Conservation (phyloP, 75 land plant genomes). For the Selaginella tamariscina region DNA sequence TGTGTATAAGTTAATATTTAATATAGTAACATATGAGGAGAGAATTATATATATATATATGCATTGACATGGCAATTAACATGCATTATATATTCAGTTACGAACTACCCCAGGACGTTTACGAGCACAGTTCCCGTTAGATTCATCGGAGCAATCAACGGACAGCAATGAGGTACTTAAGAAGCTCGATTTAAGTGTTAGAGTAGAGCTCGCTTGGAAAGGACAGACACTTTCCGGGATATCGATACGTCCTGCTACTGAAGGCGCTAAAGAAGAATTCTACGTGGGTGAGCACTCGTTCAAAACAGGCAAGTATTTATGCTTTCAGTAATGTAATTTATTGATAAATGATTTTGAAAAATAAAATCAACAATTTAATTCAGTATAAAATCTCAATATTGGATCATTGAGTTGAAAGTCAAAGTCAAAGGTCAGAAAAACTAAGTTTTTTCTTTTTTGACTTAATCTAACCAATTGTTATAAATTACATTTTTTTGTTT, state of each 20-base stretch:
- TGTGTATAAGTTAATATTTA: not conserved
- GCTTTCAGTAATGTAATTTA: constrained; percentile 20
- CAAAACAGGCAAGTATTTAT: constrained; percentile 45
- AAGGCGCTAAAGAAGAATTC: constrained; percentile 50
- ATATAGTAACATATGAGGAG: not conserved
- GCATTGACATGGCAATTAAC: not conserved
- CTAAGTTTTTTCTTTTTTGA: no score
- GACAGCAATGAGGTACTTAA: constrained; percentile 15
- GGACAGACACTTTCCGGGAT: constrained; percentile 70
- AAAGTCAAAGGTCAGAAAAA: no score
- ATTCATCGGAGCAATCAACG: constrained; percentile 17
- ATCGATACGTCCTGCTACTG: constrained; percentile 36
- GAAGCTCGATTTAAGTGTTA: constrained; percentile 41
- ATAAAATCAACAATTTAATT: no score
- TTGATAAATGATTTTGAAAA: no score
- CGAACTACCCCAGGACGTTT: constrained; percentile 52
- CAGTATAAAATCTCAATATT: no score
- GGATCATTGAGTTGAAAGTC: no score
- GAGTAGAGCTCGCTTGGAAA: constrained; percentile 49
- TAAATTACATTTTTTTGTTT: no score
- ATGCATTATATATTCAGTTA: constrained; percentile 17
- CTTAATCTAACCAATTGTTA: no score
- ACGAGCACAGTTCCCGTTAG: constrained; percentile 73
- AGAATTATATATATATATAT: not conserved
- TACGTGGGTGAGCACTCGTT: constrained; percentile 44